These are phyloP conservation scores for Globisporangium middletonii DNA, from an alignment of 352 stramenopile species.

Conservation along the genomic window DNA sequence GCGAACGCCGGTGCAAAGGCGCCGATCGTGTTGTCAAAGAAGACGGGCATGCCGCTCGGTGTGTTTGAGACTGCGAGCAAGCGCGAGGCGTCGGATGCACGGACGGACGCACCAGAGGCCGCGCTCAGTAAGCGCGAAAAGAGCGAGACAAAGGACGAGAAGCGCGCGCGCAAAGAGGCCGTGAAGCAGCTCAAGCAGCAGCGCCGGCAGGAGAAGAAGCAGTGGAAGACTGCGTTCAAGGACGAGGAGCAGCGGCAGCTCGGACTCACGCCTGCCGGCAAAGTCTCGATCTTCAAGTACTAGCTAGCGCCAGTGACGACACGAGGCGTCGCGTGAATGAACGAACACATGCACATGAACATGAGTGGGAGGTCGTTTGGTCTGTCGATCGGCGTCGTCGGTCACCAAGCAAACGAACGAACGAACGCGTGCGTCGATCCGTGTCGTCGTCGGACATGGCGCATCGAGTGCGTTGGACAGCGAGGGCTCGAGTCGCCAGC, in stretches of 20 bases:
- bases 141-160: conserved; percentile 90
- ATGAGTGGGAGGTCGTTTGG: too few relatives aligned
- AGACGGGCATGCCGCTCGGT: conserved; percentile 93
- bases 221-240: conserved; percentile 90
- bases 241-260: conserved; percentile 87
- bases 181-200: conserved; percentile 92
- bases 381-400: too few relatives aligned
- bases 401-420: too few relatives aligned
- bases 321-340: neutral
- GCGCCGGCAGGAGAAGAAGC: conserved; percentile 92
- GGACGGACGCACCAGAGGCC: conserved; percentile 8
- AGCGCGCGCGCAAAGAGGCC: conserved; percentile 87
- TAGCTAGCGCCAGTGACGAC: conserved; percentile 13
- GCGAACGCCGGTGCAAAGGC: conserved; percentile 5
- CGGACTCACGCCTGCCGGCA: conserved; percentile 47
- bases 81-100: conserved; percentile 14
- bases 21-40: conserved; percentile 90
- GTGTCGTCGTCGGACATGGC: neutral
- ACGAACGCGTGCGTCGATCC: neutral
- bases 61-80: conserved; percentile 62
- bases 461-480: too few relatives aligned
- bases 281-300: conserved; percentile 76
- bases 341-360: too few relatives aligned
- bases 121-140: conserved; percentile 29
- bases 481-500: too few relatives aligned